Evolutionary conservation across 352 stramenopile species (phyloP).

Genomic region (Blastocystis sp.): DNA sequence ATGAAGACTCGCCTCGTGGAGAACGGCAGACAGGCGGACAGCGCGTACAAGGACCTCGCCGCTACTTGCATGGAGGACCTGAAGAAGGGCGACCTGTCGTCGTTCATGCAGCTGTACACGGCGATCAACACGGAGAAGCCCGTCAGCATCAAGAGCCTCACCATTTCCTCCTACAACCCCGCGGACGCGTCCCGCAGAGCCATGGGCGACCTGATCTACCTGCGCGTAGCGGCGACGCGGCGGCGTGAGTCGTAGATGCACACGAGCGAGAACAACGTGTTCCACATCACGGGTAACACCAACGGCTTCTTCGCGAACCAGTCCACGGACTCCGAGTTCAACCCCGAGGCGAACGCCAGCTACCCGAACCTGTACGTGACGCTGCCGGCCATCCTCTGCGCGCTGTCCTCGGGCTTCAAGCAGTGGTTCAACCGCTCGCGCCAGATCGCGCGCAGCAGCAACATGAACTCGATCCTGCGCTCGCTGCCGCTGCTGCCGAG

Average conservation of each 20-base stretch:
- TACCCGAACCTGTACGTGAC: conserved; percentile 59
- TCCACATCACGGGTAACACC: conserved; percentile 58
- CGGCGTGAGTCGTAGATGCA: conserved; percentile 28
- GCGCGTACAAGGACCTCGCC: conserved; percentile 4
- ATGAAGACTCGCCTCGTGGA: conserved; percentile 32
- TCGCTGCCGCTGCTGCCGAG: conserved; percentile 47
- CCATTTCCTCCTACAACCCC: conserved; percentile 57
- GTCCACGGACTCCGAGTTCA: conserved; percentile 65
- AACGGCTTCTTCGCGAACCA: conserved; percentile 61
- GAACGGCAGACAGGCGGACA: neutral
- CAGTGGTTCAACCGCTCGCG: conserved; percentile 15
- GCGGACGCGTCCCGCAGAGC: conserved; percentile 4
- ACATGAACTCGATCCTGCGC: conserved; percentile 37
- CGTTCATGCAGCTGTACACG: conserved; percentile 7
- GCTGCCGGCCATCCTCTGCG: conserved; percentile 46
- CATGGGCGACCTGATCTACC: conserved; percentile 66
- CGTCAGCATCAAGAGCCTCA: conserved; percentile 19
- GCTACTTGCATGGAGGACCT: neutral
- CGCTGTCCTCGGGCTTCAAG: conserved; percentile 61
- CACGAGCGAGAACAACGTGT: conserved; percentile 62
- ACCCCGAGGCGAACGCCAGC: conserved; percentile 1
- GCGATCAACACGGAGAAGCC: neutral
- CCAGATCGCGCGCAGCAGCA: conserved; percentile 15
- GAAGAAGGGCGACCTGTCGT: conserved; percentile 9
- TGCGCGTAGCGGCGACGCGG: conserved; percentile 8